Evolutionary conservation across 345 rosid species (phyloP).

Genomic region (Adansonia digitata): DNA sequence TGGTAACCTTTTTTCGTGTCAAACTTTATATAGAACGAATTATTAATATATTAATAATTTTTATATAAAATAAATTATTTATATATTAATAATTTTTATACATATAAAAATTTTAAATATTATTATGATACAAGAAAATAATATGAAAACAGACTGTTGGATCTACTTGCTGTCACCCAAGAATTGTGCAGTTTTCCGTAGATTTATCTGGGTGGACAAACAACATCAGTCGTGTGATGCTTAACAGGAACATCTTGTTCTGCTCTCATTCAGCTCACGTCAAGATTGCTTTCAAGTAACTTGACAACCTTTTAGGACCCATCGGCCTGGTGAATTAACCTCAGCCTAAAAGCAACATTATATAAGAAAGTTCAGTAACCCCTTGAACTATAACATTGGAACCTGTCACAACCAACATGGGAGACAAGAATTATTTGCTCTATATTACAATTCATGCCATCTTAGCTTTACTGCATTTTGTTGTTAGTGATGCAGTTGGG

Average conservation of each 20-base stretch:
- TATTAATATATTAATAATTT: too few relatives aligned
- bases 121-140: too few relatives aligned
- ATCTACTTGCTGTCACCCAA: too few relatives aligned
- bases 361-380: neutral
- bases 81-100: too few relatives aligned
- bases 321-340: neutral
- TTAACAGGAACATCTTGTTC: neutral
- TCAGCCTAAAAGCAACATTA: neutral
- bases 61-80: too few relatives aligned
- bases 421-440: neutral
- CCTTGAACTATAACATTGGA: neutral
- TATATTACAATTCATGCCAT: neutral
- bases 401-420: neutral
- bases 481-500: neutral
- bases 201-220: neutral
- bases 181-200: neutral
- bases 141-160: too few relatives aligned
- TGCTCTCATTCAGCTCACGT: neutral
- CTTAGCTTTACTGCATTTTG: neutral
- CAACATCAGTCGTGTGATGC: neutral
- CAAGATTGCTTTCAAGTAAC: neutral
- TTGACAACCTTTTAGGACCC: neutral
- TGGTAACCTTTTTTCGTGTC: too few relatives aligned
- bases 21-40: too few relatives aligned
- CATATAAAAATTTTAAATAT: too few relatives aligned